Conservation (phyloP, 1,284 basidiomycete species). For the Schizophyllum commune region DNA sequence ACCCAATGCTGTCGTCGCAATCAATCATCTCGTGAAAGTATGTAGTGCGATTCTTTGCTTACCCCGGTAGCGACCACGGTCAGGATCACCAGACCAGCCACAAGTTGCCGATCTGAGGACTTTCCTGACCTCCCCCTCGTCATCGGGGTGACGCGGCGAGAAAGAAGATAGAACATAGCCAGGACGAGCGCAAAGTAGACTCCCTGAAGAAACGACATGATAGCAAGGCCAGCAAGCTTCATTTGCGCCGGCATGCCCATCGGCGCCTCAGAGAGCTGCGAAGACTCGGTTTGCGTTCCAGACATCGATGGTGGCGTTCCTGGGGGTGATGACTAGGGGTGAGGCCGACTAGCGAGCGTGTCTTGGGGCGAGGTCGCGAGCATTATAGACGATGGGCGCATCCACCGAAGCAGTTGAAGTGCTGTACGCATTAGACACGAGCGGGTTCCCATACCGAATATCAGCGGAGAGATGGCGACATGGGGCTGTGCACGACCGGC, state of each 20-base stretch:
- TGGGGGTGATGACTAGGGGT: background rate
- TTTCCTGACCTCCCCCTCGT: too few relatives aligned
- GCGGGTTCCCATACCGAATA: background rate
- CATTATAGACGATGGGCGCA: background rate
- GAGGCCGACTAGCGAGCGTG: background rate
- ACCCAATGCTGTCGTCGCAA: background rate
- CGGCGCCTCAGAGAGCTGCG: background rate
- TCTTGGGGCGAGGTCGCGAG: background rate
- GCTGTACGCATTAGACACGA: background rate
- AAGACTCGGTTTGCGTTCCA: too few relatives aligned
- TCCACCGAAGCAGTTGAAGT: background rate
- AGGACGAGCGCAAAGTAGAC: background rate
- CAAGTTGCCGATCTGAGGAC: background rate
- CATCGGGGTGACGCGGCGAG: background rate
- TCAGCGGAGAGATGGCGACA: background rate
- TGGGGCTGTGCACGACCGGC: background rate
- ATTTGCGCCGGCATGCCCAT: background rate
- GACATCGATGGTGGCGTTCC: background rate
- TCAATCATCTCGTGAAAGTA: too few relatives aligned
- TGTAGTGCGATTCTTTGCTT: too few relatives aligned
- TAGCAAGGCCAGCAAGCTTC: background rate
- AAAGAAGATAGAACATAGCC: background rate
- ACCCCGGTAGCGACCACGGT: background rate
- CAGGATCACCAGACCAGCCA: background rate
- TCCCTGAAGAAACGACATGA: background rate